Evolutionary conservation across 768 basidiomycete genomes (phyloP).

Genomic region (Kwoniella sp.): DNA sequence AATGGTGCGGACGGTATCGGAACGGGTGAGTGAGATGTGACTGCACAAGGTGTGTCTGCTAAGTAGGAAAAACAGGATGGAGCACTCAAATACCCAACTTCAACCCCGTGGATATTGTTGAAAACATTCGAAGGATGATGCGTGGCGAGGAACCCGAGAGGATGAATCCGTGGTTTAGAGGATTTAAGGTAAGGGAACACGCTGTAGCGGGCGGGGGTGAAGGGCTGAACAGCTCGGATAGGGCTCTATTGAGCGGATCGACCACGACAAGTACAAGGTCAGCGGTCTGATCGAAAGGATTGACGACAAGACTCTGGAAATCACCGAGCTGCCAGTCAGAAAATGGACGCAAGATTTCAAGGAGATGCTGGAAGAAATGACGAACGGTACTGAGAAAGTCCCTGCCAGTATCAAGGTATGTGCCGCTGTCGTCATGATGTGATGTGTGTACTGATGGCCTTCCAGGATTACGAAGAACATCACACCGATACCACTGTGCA

Average conservation of each 20-base stretch:
- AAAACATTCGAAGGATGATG: slow-evolving; percentile 82
- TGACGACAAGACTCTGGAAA: slow-evolving; percentile 83
- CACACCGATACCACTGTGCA: slow-evolving; percentile 89
- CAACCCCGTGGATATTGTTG: slow-evolving; percentile 85
- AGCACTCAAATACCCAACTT: slow-evolving; percentile 86
- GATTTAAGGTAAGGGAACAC: slow-evolving; percentile 57
- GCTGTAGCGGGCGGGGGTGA: neutral
- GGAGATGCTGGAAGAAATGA: slow-evolving; percentile 82
- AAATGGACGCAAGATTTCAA: slow-evolving; percentile 93
- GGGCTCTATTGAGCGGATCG: slow-evolving; percentile 73
- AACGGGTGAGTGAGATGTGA: slow-evolving; percentile 60
- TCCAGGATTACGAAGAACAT: slow-evolving; percentile 92
- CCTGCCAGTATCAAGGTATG: slow-evolving; percentile 72
- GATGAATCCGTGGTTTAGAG: slow-evolving; percentile 97
- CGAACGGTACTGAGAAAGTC: slow-evolving; percentile 68
- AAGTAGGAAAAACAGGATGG: no score
- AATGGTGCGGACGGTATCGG: slow-evolving; percentile 98
- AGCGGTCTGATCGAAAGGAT: slow-evolving; percentile 68
- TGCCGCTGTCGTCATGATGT: neutral
- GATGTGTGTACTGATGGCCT: neutral
- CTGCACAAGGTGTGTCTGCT: neutral
- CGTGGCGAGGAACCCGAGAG: slow-evolving; percentile 71
- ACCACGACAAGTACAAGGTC: slow-evolving; percentile 68
- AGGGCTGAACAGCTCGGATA: slow-evolving; percentile 44
- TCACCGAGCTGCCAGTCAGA: slow-evolving; percentile 91